Evolutionary conservation across 169 alveolate genomes (phyloP), one percentile per base, ranked within the genome.

Genomic region (Plasmodium cynomolgi): DNA sequence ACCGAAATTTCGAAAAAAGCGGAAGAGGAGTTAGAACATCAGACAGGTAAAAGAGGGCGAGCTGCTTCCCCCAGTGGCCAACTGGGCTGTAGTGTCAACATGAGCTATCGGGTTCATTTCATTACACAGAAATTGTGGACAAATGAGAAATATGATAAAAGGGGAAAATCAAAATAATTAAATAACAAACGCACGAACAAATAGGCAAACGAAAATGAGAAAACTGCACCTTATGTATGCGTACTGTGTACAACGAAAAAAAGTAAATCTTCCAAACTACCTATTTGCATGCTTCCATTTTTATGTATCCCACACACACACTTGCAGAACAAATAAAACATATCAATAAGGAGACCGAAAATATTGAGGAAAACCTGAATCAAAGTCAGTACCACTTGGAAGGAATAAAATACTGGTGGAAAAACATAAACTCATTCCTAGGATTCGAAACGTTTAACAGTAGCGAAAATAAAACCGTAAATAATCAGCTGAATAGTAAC

Each of bases 1-100:
- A 91, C 82, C 20, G 95, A 91, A 77, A 91, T 91, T 68, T 91
- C 95, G 11, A 91, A 91, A 91, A 91, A 91, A 58, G 95, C 95
- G 56, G 95, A 91, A 81, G 82, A 81, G 56, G 95, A 91, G 77
- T 77, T 91, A 39, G 86, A 91, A 50, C 92, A 81, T 2, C 95
- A 91, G 72, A 91, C 95, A 83, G 95, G 95, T 91, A 81, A 81
- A 37, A 17, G 58, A 47, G 37, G 23, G 31, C 29, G 50, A 17
- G 15, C 31, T 81, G 23, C 58, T 85, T 74, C 6, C 56, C 62
- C 31, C 62, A 31, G 17, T 74, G 23, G 54, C 34, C 54, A 74
- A 68, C 31, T 68, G 77, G n/a, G 37, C 11, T 26, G n/a, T 11
- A 20, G 37, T 68, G 77, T 68, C 77, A 23, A 29, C 7, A 29